Evolutionary conservation across 2,329 filamentous ascomycete genomes (phyloP), one percentile per base, ranked within the genome.

Genomic region (Cercospora janseana): DNA sequence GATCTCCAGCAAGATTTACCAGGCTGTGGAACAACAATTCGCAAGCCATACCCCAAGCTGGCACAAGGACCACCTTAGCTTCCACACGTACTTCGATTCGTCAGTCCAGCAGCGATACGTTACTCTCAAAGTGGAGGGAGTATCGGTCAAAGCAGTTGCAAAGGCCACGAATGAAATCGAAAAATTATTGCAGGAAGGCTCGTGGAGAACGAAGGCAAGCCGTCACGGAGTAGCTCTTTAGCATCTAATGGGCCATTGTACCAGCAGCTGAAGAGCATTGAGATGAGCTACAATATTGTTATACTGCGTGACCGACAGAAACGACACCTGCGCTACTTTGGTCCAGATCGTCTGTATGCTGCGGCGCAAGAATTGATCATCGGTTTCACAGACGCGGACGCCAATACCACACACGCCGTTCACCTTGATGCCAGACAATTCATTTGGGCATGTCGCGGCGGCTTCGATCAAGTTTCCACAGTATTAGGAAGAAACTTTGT

Each of bases 11-110:
- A 26, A 10, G 16, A 34, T 52, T 16, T 52, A 52, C 48, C n/a
- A 46, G 4, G 42, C 31, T 13, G 31, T 51, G 9, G 48, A 51
- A 31, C 15, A 45, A 42, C 41, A 51, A 29, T 34, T 51, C 12
- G 41, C 29, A 15, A 34, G 20, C 13, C 18, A 28, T 20, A 37
- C 44, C 10, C 20, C 29, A 15, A 26, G 26, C 7, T 46, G 41
- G 29, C 15, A 12, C 8, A 31, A 51, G 21, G 23, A 51, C 12
- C 16, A 42, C 24, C 29, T 51, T 21, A 34, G 15, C 15, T 51
- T 42, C 41, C 24, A 20, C 4, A 32, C 28, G 7, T 46, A 27
- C 40, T 12, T 21, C 16, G 38, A 51, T 23, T 10, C 29, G 13
- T 26, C 21, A 15, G 18, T 15, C 10, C 29, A 32, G 29, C 16